Evolutionary conservation across 352 stramenopile species (phyloP), one percentile per base, ranked within the genome.

Genomic region (Pythium utonaiense): DNA sequence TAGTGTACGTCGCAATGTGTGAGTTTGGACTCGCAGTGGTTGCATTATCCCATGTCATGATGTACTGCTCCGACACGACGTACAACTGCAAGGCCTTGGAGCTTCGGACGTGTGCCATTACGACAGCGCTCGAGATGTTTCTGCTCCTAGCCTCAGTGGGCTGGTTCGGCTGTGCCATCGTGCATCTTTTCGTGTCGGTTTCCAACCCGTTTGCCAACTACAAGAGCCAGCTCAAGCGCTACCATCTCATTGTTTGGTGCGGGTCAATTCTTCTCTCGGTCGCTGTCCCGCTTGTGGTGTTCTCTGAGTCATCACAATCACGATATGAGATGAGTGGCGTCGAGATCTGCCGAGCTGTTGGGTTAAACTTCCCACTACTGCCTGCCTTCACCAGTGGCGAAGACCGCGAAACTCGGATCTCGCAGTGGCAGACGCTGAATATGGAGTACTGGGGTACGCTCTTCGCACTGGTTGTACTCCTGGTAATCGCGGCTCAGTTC

Each of bases 141-240:
- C 57, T 89, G 53, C 60, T 89, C 27, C 45, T 86, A 8, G 72
- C 78, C 1, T 80, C 77, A 17, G 73, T 89, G 25, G 77, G 77
- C 3, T 91, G 81, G 81, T 91, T 87, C 47, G 78, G 75, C 19
- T 78, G 77, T 16, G 79, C 78, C 7, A 88, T 91, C 68, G 54
- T 88, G 16, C 77, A 91, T 55, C 54, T 91, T 5, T 91, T 87
- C 42, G 81, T 89, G 19, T 88, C 81, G 4, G 64, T 91, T 1
- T 87, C 81, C 27, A 91, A 91, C 51, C 81, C 81, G 22, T 91
- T 91, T 51, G 77, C 78, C 5, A 86, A 79, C 66, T 88, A 89
- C 72, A 86, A 86, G 49, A 58, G 64, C 12, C 79, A 89, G 50
- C 48, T 89, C 17, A 66, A 77, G 41, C 54, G 75, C 10, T 91